phyloP scores from a whole-genome alignment of 345 rosid species.

The Citrus maxima region DNA sequence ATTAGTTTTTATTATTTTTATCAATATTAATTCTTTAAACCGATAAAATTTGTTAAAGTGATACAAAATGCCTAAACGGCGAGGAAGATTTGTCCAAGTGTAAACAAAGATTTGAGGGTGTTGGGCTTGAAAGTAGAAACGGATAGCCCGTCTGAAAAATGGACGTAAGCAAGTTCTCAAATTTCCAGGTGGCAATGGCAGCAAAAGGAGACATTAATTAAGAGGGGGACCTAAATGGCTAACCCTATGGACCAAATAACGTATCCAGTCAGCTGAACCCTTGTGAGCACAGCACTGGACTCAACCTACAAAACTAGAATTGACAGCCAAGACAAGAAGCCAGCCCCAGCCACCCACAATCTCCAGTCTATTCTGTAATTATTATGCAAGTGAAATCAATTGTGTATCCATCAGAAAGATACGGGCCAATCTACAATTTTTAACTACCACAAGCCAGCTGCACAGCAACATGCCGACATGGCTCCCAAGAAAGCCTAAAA shows the following conservation, averaged over 20 bases:
- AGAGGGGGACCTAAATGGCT: constrained; percentile 17
- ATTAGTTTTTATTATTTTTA: too few species aligned
- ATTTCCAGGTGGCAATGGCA: not conserved
- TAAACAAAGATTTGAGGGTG: not conserved
- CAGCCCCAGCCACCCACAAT: not conserved
- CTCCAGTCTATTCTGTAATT: not conserved
- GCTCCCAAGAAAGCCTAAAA: not conserved
- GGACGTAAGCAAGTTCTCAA: constrained; percentile 4
- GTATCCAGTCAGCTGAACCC: constrained; percentile 3
- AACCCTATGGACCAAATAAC: constrained; percentile 15
- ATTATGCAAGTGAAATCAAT: not conserved
- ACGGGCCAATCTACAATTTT: not conserved
- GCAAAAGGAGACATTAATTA: not conserved
- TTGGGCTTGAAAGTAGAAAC: not conserved
- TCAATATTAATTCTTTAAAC: too few species aligned
- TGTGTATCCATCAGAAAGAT: not conserved
- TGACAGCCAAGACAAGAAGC: not conserved
- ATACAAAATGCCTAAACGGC: too few species aligned
- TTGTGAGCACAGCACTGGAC: not conserved
- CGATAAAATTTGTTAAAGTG: too few species aligned
- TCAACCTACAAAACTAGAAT: not conserved
- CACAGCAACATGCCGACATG: not conserved
- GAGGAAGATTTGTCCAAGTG: too few species aligned
- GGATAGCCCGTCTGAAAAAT: not conserved
- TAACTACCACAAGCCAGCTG: not conserved